phyloP scores from a whole-genome alignment of 768 basidiomycete species.

The Chalciporus sphaerocephalus region DNA sequence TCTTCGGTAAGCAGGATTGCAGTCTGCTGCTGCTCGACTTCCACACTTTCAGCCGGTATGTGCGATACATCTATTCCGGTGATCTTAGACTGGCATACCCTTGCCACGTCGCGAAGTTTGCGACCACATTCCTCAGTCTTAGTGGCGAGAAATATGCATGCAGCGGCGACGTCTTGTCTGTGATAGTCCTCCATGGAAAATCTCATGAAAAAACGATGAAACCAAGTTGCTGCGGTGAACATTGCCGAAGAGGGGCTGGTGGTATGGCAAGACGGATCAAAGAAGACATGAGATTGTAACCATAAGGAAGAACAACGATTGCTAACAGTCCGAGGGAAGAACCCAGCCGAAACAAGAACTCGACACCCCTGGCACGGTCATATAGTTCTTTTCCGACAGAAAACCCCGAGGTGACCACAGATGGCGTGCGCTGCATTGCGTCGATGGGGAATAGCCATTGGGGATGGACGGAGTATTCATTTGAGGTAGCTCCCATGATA shows the following conservation, averaged over 20 bases:
- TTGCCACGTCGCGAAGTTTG: conserved; percentile 81
- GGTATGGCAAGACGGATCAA: conserved; percentile 8
- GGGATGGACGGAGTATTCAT: conserved; percentile 30
- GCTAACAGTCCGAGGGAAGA: conserved; percentile 74
- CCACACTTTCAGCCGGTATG: conserved; percentile 63
- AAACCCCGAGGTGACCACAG: conserved; percentile 42
- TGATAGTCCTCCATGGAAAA: conserved; percentile 80
- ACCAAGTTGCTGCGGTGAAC: conserved; percentile 86
- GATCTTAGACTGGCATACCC: conserved; percentile 68
- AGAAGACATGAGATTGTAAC: conserved; percentile 9
- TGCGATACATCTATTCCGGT: conserved; percentile 49
- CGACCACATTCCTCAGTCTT: conserved; percentile 88
- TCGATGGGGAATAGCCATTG: conserved; percentile 75
- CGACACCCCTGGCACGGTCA: conserved; percentile 76
- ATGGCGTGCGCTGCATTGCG: conserved; percentile 57
- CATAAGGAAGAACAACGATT: conserved; percentile 4
- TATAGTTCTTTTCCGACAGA: conserved; percentile 65
- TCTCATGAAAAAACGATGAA: conserved; percentile 89
- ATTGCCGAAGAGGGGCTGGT: conserved; percentile 73
- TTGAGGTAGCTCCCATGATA: conserved; percentile 22
- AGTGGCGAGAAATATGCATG: conserved; percentile 86
- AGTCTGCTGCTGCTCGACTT: conserved; percentile 67
- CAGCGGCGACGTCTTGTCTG: conserved; percentile 80
- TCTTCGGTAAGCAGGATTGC: conserved; percentile 74
- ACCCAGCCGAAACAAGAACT: conserved; percentile 81